These are phyloP conservation scores for Beauveria brongniartii DNA, from an alignment of 2,329 filamentous ascomycete species.

Conservation along the genomic window DNA sequence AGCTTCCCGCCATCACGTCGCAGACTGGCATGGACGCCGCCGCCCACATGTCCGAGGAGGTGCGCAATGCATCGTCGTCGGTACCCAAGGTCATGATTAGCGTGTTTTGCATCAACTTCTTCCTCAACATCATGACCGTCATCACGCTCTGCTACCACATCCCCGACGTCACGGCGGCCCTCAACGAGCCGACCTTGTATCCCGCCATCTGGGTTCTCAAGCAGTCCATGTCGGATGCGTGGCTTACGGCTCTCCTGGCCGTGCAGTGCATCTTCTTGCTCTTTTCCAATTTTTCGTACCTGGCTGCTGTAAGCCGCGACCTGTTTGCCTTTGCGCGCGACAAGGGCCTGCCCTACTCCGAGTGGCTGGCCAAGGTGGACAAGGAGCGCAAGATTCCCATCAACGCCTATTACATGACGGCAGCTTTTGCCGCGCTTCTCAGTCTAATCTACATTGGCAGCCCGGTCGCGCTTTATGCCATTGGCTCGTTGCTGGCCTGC, in stretches of 20 bases:
- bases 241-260: slow-evolving; percentile 9
- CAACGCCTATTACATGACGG: slow-evolving; percentile 12
- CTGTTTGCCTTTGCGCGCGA: slow-evolving; percentile 12
- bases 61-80: slow-evolving; percentile 12
- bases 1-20: slow-evolving; percentile 11
- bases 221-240: slow-evolving; percentile 11
- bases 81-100: slow-evolving; percentile 12
- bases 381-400: slow-evolving; percentile 5
- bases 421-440: slow-evolving; percentile 1
- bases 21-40: slow-evolving; percentile 12
- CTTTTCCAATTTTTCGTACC: slow-evolving; percentile 12
- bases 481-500: slow-evolving; percentile 11
- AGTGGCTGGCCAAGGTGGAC: slow-evolving; percentile 10
- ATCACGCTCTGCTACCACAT: slow-evolving; percentile 13
- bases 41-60: slow-evolving; percentile 15
- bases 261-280: slow-evolving; percentile 9
- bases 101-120: slow-evolving; percentile 4
- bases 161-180: slow-evolving; percentile 7
- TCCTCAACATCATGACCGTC: slow-evolving; percentile 4
- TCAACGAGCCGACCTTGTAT: slow-evolving; percentile 9
- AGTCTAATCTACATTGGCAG: slow-evolving; percentile 14
- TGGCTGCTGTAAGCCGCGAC: slow-evolving; percentile 12
- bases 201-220: slow-evolving; percentile 10
- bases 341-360: slow-evolving; percentile 5
- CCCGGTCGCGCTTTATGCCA: slow-evolving; percentile 14